Percentiles rank a stretch among this genome's conserved stretches.
phyloP scores from a whole-genome alignment of 805 yeast species.

The Wickerhamiella nectarea region DNA sequence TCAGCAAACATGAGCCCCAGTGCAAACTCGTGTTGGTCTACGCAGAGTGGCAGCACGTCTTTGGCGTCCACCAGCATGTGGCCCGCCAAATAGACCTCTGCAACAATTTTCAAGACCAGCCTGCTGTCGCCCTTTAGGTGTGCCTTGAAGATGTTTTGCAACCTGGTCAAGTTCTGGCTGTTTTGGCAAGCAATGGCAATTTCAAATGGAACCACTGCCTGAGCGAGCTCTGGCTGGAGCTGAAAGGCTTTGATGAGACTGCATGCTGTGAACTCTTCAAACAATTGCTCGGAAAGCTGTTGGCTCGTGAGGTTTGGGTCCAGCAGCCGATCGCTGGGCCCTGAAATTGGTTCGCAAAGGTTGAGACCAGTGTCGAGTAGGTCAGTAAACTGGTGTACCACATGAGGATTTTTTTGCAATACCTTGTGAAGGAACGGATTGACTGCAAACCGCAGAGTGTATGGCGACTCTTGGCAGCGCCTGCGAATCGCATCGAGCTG shows the following conservation, averaged over 20 bases:
- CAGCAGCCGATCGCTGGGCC: not conserved
- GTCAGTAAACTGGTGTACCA: not conserved
- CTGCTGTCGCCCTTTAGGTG: not conserved
- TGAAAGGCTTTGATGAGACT: not conserved
- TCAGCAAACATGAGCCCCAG: conserved; percentile 8
- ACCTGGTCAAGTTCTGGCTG: not conserved
- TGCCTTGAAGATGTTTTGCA: not conserved
- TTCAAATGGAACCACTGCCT: not conserved
- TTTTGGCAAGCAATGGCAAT: not conserved
- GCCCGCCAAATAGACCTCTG: not conserved
- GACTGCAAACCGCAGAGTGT: not conserved
- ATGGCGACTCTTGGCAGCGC: not conserved
- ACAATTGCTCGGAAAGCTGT: conserved; percentile 1
- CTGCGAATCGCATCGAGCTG: not conserved
- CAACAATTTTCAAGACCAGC: not conserved
- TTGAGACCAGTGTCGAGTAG: not conserved
- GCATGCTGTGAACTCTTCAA: not conserved
- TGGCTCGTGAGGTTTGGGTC: not conserved
- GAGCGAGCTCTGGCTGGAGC: not conserved
- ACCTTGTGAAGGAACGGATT: not conserved
- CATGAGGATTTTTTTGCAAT: not conserved
- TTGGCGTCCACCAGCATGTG: not conserved
- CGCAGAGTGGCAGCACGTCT: not conserved
- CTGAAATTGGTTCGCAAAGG: not conserved
- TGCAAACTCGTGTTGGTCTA: not conserved